Base-by-base conservation (phyloP, 129 eudicot genomes). In the Mikania micrantha region DNA sequence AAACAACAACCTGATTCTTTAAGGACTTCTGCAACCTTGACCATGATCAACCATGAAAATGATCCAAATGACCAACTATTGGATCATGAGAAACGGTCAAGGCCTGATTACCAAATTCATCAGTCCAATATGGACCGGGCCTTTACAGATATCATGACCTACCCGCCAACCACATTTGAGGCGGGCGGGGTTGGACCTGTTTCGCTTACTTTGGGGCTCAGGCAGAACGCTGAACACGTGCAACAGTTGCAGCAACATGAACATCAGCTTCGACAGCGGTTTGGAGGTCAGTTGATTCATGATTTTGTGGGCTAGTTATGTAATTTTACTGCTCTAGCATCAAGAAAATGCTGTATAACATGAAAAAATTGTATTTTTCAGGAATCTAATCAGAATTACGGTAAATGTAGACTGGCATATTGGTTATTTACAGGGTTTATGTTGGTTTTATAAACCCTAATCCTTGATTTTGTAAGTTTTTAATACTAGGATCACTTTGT, bases 161-260 rank as follows among this genome's bases (percentile, higher is more conserved):
- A 75, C 72, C 84, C 84, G 5, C 80, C 73, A 57, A 21, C 78
- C 29, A 77, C 86, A 5, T 58, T 90, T 16, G 96, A 84, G 48
- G 69, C 74, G 1, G 91, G 90, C 15, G 85, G 89, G 2, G 79
- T 75, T 3, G 95, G 95, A 34, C 81, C 91, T 0, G 95, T 90
- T 45, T 86, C 97, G 0, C 84, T 90, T 20, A 90, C 97, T 5
- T 76, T 90, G 67, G 97, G 97, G 0, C 89, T 87, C 12, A 78
- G 97, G 67, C 97, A 87, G 28, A 85, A 87, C 40, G 85, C 87
- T 1, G 97, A 84, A 40, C 75, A 75, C 4, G 80, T 80, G 70
- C 87, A 76, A 17, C 87, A 83, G 64, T 77, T 72, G 78, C 83
- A 74, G 38, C 86, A 68, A 38, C 64, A 67, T 27, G 85, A 82